phyloP scores from a whole-genome alignment of 1,284 basidiomycete species.

The Ustilago hordei region DNA sequence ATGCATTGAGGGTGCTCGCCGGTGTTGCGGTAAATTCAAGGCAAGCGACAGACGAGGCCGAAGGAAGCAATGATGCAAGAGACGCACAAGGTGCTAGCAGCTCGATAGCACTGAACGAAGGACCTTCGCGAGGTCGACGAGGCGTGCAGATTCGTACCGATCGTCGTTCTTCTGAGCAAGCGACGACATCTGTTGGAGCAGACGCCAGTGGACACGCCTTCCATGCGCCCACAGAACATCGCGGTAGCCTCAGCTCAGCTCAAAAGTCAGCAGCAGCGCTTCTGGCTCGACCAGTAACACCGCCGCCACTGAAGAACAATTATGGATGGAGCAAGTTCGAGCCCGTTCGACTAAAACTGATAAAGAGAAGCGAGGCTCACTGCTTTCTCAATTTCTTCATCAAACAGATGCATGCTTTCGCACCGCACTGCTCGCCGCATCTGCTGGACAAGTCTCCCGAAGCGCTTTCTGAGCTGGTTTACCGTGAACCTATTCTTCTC shows the following conservation, averaged over 20 bases:
- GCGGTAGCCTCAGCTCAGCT: conserved; percentile 8
- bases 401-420: conserved; percentile 53
- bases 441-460: conserved; percentile 50
- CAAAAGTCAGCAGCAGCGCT: conserved; percentile 35
- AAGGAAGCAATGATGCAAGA: conserved; percentile 1
- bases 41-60: conserved; percentile 18
- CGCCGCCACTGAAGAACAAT: conserved; percentile 50
- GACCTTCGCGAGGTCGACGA: not conserved
- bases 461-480: conserved; percentile 52
- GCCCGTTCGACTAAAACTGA: conserved; percentile 52
- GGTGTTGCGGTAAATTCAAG: conserved; percentile 47
- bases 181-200: conserved; percentile 5
- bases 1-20: conserved; percentile 50
- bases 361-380: conserved; percentile 49
- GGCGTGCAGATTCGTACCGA: not conserved
- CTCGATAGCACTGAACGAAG: not conserved
- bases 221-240: conserved; percentile 14
- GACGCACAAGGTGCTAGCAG: not conserved
- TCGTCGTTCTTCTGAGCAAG: conserved; percentile 14
- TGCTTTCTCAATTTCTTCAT: conserved; percentile 57
- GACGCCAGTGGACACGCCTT: not conserved
- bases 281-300: conserved; percentile 35
- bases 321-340: conserved; percentile 58
- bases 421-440: conserved; percentile 53
- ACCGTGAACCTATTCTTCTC: conserved; percentile 50